Evolutionary conservation across 306 rosid species (phyloP).

Genomic region (Lathyrus oleraceus): DNA sequence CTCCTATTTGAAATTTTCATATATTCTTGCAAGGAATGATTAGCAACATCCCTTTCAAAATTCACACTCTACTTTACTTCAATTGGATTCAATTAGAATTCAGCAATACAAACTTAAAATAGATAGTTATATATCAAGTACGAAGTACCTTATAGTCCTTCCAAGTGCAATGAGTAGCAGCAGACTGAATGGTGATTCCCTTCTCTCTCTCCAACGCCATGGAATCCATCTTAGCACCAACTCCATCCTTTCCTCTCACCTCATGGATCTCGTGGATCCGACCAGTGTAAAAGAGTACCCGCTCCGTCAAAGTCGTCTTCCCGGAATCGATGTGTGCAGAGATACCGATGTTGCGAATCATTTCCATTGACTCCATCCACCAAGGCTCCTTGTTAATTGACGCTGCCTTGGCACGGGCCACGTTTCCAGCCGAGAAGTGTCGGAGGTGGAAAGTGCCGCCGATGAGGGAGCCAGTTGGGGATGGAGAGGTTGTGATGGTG

Average conservation of each 20-base stretch:
- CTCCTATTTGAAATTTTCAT: neutral
- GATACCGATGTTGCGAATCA: constrained; percentile 89
- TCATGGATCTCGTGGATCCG: constrained; percentile 95
- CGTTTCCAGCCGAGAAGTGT: constrained; percentile 54
- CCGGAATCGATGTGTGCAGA: constrained; percentile 99
- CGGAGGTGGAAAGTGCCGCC: constrained; percentile 62
- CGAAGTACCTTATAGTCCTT: constrained; percentile 49
- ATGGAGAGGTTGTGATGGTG: constrained; percentile 37
- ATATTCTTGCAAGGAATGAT: neutral
- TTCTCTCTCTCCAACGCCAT: constrained; percentile 98
- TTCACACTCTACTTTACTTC: neutral
- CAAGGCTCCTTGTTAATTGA: constrained; percentile 69
- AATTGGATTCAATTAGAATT: neutral
- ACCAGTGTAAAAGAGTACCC: constrained; percentile 81
- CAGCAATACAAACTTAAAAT: neutral
- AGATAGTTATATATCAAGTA: neutral
- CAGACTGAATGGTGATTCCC: constrained; percentile 93
- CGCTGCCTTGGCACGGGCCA: constrained; percentile 67
- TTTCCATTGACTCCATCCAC: constrained; percentile 89
- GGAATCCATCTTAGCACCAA: constrained; percentile 97
- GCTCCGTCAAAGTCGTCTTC: constrained; percentile 94
- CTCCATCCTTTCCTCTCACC: constrained; percentile 92
- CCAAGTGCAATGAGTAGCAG: constrained; percentile 94
- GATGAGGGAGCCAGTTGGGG: constrained; percentile 31
- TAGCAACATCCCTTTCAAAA: neutral